phyloP scores from a whole-genome alignment of 257 asterid genomes.

The Ehretia macrophylla region DNA sequence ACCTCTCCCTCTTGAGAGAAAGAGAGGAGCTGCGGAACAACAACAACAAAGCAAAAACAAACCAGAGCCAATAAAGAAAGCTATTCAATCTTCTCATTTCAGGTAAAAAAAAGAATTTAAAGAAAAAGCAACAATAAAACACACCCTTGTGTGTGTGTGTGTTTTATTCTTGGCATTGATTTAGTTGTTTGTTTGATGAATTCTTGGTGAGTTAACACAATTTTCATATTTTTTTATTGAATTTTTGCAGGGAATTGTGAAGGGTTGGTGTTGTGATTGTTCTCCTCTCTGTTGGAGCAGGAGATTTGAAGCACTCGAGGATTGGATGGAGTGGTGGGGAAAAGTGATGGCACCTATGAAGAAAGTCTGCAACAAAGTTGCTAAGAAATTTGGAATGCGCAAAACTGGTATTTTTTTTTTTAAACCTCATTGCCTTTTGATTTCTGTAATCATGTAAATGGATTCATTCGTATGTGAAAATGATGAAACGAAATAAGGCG shows the following conservation, averaged over 20 bases:
- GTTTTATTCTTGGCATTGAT: background rate
- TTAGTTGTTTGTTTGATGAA: background rate
- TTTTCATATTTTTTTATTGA: background rate
- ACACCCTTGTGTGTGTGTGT: no score
- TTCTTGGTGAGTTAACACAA: background rate
- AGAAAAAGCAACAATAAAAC: background rate
- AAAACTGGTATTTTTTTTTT: slow-evolving; percentile 42
- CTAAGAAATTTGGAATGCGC: slow-evolving; percentile 27
- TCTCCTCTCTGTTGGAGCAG: slow-evolving; percentile 10
- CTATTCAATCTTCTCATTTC: background rate
- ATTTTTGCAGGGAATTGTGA: background rate
- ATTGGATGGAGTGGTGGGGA: slow-evolving; percentile 30
- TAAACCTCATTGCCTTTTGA: background rate
- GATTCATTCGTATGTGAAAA: background rate
- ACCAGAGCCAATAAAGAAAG: background rate
- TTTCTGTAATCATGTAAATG: background rate
- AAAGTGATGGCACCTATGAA: slow-evolving; percentile 45
- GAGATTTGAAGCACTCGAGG: background rate
- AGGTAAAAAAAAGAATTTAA: background rate
- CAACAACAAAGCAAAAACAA: background rate
- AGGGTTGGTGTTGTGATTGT: background rate
- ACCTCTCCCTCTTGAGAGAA: background rate
- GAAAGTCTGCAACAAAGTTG: slow-evolving; percentile 49
- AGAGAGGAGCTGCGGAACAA: background rate
- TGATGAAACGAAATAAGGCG: no score